Evolutionary conservation across 768 basidiomycete genomes (phyloP), one percentile per base, ranked within the genome.

Genomic region (Tulasnella sp.): DNA sequence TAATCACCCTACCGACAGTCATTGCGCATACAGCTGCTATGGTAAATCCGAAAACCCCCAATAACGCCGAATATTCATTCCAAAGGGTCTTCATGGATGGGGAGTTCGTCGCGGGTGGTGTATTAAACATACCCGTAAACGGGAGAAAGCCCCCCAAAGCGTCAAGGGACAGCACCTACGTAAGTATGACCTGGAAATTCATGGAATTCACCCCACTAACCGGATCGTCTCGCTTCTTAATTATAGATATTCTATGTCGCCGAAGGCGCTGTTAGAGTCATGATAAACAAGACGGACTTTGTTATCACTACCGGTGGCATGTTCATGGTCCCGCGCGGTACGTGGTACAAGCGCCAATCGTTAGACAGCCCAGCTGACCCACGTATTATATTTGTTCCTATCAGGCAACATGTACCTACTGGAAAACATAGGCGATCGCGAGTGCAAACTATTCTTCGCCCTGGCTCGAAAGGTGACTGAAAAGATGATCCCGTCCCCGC

Each of bases 121-220:
- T 92, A 63, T 76, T 98, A 47, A 76, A 79, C 55, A 86, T 98
- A 42, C 91, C 91, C 3, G 81, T 86, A 0, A 75, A 79, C 5
- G 80, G 80, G n/a, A 76, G 80, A 62, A 99, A 99, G 71, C 87
- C 88, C 13, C 82, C 80, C 61, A 98, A 98, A 69, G 79, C 80
- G 23, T 82, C 92, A 1, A 93, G 88, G 68, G 96, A 98, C 67
- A 99, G 98, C 65, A 89, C 89, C 24, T 94, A 88, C 69, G 90
- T 92, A 63, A 65, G 88, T 76, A 8, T 23, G 34, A 43, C 4
- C n/a, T n/a, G n/a, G n/a, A n/a, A n/a, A n/a, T n/a, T n/a, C n/a
- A n/a, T n/a, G n/a, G n/a, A n/a, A n/a, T n/a, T 38, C 15, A 15
- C 34, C 7, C 34, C 34, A 15, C 34, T 38, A 38, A 38, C 5